Base-by-base conservation (phyloP, 768 basidiomycete species). In the Pulveroboletus frians region DNA sequence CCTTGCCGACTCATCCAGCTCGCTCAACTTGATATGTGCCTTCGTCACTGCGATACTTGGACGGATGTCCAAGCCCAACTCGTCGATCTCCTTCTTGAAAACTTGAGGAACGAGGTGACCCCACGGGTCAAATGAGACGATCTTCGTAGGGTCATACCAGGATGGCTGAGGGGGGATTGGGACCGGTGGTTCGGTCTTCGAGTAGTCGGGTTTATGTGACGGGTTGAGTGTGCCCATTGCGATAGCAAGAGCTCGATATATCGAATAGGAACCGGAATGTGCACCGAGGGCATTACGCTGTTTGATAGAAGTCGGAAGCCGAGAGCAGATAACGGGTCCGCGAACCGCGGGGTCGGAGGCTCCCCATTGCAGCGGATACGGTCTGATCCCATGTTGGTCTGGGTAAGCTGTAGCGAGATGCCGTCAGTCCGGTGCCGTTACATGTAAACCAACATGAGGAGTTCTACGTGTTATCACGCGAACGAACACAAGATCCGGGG, bases 41-140 rank as follows among this genome's bases (percentile, higher is more conserved):
- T 83, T 85, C 9, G 95, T 98, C 44, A 95, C 81, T 1, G 92
- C 88, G 57, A 98, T 97, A 47, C 91, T 93, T 1, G 95, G 95
- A 14, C 93, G 74, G 32, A 93, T 76, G 65, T 98, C 94, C 49
- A 96, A 70, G 0, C 88, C 88, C 43, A 72, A 66, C 36, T 75
- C 76, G 34, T 85, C 80, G 23, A 78, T 70, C 64, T 85, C 80
- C 37, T 70, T 70, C 45, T 72, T 73, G 70, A 84, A 93, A 0
- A 85, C 79, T 23, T 76, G 77, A 4, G 85, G 90, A 0, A 85
- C 88, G 44, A 95, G 71, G 59, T 95, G 92, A 2, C 94, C 94
- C 81, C 84, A 96, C 0, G 94, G 94, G 60, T 98, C 94, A 64
- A 97, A 86, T 4, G 84, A 83, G 35, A 95, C 93, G 59, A 97